A percentile compares a stretch with the other conserved stretches of the same genome.
Conservation (phyloP, 208 protist species). For the Trypanosoma conorhini region DNA sequence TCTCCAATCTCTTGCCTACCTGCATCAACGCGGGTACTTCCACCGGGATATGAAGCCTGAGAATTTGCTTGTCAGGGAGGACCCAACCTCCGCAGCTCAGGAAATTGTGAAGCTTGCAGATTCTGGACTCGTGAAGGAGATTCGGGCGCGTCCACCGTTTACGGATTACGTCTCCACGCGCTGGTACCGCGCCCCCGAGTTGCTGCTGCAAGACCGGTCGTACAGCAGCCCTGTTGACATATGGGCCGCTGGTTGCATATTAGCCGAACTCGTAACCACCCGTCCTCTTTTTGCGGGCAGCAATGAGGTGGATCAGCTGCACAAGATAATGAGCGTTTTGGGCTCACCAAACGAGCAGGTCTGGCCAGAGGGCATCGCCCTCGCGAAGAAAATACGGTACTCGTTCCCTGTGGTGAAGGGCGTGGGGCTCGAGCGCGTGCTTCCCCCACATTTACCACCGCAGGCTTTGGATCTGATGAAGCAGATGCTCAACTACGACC, state of each 20-base stretch:
- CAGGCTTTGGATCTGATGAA: constrained; percentile 92
- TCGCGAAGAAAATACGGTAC: constrained; percentile 85
- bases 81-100: constrained; percentile 27
- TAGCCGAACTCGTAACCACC: constrained; percentile 98
- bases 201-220: constrained; percentile 93
- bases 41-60: constrained; percentile 98
- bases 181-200: constrained; percentile 99
- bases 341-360: constrained; percentile 75
- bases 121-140: constrained; percentile 83
- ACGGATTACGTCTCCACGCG: constrained; percentile 98
- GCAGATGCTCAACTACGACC: constrained; percentile 96
- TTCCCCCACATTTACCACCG: constrained; percentile 77
- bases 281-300: constrained; percentile 95
- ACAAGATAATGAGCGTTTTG: constrained; percentile 80
- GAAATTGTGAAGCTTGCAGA: constrained; percentile 96
- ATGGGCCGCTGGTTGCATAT: constrained; percentile 96
- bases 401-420: constrained; percentile 68
- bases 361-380: constrained; percentile 66
- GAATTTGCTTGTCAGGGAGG: constrained; percentile 93
- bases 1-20: constrained; percentile 94
- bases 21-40: constrained; percentile 97
- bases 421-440: constrained; percentile 54
- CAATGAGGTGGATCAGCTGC: constrained; percentile 86
- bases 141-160: constrained; percentile 66
- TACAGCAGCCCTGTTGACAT: constrained; percentile 97